These are phyloP conservation scores for Blastocystis sp. DNA, from an alignment of 352 stramenopile genomes.

Conservation along the genomic window DNA sequence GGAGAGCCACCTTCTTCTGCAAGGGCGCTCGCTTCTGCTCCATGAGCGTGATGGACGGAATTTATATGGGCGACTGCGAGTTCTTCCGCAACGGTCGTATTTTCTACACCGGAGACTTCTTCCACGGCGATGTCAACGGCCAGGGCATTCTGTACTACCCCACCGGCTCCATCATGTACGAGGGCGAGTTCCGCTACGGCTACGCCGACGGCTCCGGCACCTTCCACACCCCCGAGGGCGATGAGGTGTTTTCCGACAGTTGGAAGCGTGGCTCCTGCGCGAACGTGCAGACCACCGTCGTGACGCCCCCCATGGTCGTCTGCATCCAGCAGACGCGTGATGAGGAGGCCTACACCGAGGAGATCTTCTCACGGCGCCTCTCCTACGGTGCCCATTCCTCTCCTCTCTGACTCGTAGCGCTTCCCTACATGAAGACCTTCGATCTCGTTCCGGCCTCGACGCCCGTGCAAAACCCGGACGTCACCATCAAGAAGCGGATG, in stretches of 20 bases:
- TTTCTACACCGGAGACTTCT: conserved; percentile 14
- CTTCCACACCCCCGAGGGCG: not conserved
- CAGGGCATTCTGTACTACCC: conserved; percentile 4
- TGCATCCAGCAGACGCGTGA: not conserved
- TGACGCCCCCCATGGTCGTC: not conserved
- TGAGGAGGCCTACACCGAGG: not conserved
- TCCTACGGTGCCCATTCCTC: not conserved
- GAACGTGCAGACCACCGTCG: not conserved
- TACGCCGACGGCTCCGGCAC: not conserved
- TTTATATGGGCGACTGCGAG: conserved; percentile 5
- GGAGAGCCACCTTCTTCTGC: not conserved
- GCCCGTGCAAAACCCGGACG: not conserved
- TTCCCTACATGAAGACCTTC: not conserved
- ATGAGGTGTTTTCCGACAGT: not conserved
- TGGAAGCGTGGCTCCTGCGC: not conserved
- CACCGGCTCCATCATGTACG: not conserved
- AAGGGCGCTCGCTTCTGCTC: not conserved
- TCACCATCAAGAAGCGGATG: not conserved
- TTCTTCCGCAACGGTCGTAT: not conserved
- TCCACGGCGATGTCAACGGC: conserved; percentile 16
- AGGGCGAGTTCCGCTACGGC: conserved; percentile 19
- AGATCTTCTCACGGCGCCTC: not conserved
- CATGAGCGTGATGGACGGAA: conserved; percentile 10
- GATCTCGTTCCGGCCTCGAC: not conserved
- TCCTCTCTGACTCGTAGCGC: not conserved